phyloP scores from a whole-genome alignment of 2,329 filamentous ascomycete species.

The Ophiostoma populinum region DNA sequence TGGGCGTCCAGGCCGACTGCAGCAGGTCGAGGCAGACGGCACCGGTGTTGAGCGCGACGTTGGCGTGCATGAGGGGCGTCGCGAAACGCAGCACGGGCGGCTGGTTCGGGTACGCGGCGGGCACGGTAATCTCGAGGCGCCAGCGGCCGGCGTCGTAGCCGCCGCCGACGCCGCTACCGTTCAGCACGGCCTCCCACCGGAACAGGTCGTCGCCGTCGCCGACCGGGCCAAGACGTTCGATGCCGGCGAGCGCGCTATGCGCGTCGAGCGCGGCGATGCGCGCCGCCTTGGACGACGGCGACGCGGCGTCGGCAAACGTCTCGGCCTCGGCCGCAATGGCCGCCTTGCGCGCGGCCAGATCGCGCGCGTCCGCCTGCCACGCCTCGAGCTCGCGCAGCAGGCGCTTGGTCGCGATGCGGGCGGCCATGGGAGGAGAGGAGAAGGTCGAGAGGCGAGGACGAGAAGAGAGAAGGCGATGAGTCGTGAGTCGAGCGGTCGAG shows the following conservation, averaged over 20 bases:
- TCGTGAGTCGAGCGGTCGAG: no score
- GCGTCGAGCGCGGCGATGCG: slow-evolving; percentile 1
- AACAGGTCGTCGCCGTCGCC: slow-evolving; percentile 34
- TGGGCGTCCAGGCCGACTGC: slow-evolving; percentile 62
- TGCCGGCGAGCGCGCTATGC: slow-evolving; percentile 20
- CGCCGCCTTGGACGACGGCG: neutral
- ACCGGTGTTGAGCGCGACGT: slow-evolving; percentile 52
- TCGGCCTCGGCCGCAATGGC: neutral
- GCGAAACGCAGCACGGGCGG: slow-evolving; percentile 65
- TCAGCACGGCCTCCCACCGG: slow-evolving; percentile 42
- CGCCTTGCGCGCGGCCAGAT: slow-evolving; percentile 8
- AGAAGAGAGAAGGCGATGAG: no score
- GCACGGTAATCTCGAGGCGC: slow-evolving; percentile 64
- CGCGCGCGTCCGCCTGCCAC: slow-evolving; percentile 30
- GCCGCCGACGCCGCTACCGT: slow-evolving; percentile 34
- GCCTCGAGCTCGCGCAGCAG: slow-evolving; percentile 40
- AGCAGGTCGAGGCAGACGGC: slow-evolving; percentile 91
- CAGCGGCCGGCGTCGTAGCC: slow-evolving; percentile 58
- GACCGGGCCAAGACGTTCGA: slow-evolving; percentile 40
- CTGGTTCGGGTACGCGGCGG: slow-evolving; percentile 57
- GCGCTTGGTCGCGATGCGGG: slow-evolving; percentile 34
- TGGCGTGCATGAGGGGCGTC: slow-evolving; percentile 77
- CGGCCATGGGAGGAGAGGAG: no score
- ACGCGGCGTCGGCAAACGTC: neutral
- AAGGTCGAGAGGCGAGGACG: no score